Evolutionary conservation across 495 filamentous ascomycete genomes (phyloP).

Genomic region (Aspergillus diversus): DNA sequence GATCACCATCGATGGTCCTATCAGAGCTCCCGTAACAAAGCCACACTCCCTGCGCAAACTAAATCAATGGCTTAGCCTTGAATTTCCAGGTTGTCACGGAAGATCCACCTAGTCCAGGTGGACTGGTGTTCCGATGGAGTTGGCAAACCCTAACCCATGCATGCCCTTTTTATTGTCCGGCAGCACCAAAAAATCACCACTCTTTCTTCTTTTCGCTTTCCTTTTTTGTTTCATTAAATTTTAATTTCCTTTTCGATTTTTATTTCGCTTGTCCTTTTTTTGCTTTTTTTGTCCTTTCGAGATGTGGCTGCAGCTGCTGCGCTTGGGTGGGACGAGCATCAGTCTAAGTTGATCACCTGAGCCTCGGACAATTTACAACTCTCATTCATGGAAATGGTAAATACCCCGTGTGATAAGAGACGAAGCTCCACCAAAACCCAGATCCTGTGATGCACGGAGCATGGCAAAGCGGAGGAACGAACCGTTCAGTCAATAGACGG

Average conservation of each 20-base stretch:
- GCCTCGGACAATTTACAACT: conserved; percentile 25
- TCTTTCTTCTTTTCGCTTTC: not conserved
- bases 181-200: not conserved
- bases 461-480: conserved; percentile 14
- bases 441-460: conserved; percentile 12
- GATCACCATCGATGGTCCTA: conserved; percentile 16
- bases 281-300: conserved; percentile 23
- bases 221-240: not conserved
- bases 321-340: conserved; percentile 26
- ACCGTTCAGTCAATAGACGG: conserved; percentile 7
- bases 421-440: conserved; percentile 15
- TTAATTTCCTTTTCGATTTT: not conserved
- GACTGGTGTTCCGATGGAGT: not conserved
- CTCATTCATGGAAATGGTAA: conserved; percentile 13
- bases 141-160: conserved; percentile 11
- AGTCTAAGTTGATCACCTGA: conserved; percentile 28
- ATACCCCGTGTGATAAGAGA: conserved; percentile 23
- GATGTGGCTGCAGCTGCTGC: conserved; percentile 41
- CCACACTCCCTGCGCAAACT: not conserved
- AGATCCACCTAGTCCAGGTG: conserved; percentile 13
- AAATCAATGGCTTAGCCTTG: not conserved
- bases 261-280: not conserved
- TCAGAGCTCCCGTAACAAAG: conserved; percentile 6
- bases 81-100: not conserved
- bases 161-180: conserved; percentile 33